Percentiles rank a stretch among this genome's conserved stretches.
These are phyloP conservation scores for Globisporangium iwayamae DNA, from an alignment of 352 stramenopile species.

Conservation along the genomic window DNA sequence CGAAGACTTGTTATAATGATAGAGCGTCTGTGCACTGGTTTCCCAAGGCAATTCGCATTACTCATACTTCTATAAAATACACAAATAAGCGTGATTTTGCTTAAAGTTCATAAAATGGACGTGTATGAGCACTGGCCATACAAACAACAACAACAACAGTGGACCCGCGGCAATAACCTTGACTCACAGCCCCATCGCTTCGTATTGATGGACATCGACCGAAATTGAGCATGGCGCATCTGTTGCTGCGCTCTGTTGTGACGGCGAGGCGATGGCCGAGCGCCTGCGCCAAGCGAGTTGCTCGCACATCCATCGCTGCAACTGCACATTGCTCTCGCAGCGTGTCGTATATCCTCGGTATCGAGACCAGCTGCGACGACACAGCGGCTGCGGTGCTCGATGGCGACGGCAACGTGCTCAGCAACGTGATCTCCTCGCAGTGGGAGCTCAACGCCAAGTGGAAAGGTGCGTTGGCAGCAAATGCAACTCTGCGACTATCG, in stretches of 20 bases:
- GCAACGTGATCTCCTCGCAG: slow-evolving; percentile 93
- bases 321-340: slow-evolving; percentile 12
- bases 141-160: too few species aligned
- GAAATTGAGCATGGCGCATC: background rate
- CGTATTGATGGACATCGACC: slow-evolving; percentile 8
- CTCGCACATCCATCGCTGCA: background rate
- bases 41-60: too few species aligned
- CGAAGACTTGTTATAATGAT: too few species aligned
- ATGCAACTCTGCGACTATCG: background rate
- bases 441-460: slow-evolving; percentile 86
- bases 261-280: background rate
- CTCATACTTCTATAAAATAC: too few species aligned
- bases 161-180: too few species aligned
- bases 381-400: slow-evolving; percentile 90
- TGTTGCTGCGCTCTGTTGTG: background rate
- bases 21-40: too few species aligned
- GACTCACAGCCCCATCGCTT: too few species aligned
- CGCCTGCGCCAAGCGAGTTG: background rate
- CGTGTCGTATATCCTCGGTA: slow-evolving; percentile 87
- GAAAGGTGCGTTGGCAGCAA: slow-evolving; percentile 42
- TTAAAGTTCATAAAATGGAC: too few species aligned
- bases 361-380: slow-evolving; percentile 96
- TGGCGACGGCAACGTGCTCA: slow-evolving; percentile 89
- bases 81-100: too few species aligned
- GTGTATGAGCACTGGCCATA: too few species aligned